Base-by-base conservation (phyloP, 345 rosid species). In the Combretum micranthum region DNA sequence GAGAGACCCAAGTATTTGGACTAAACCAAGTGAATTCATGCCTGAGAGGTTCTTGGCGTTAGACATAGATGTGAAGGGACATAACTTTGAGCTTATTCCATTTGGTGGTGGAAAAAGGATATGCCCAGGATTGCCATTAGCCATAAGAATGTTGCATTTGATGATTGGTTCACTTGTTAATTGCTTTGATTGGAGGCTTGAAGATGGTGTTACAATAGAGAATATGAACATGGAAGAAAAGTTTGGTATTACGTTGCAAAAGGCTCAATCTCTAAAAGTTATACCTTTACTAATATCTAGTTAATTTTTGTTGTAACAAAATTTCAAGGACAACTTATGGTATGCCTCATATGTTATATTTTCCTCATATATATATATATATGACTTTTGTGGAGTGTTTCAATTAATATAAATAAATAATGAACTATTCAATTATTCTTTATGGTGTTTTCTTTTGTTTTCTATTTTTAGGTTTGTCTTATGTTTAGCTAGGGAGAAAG, bases 51-150 rank as follows among this genome's bases (percentile, higher is more conserved):
- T 74, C 53, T 7, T 62, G 18, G 68, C 56, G 14, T 51, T 49
- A 9, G 43, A 53, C 18, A 13, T 62, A 15, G 73, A 73, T 18
- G 44, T 47, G 19, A 64, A 39, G 25, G 77, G 77, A 12, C 64
- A 47, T 3, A 12, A 53, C 42, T 69, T 69, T 16, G 68, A 64
- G 67, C 54, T 73, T 16, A 55, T 59, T 17, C 77, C 77, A 6
- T 73, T 73, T 19, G 78, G 82, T 8, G 61, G 66, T 1, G 74
- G 80, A 2, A 59, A 71, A 53, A 62, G 74, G 21, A 72, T 72
- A 6, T 76, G 74, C 20, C 71, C 71, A 0, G 76, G 76, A 4
- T 20, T 77, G 72, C 64, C 66, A 6, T 18, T 77, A 16, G 82
- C 60, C 2, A 3, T 46, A 4, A 65, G 69, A 20, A 76, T 60